These are phyloP conservation scores for Barbatosphaeria neglecta DNA, from an alignment of 495 filamentous ascomycete genomes.

Conservation along the genomic window DNA sequence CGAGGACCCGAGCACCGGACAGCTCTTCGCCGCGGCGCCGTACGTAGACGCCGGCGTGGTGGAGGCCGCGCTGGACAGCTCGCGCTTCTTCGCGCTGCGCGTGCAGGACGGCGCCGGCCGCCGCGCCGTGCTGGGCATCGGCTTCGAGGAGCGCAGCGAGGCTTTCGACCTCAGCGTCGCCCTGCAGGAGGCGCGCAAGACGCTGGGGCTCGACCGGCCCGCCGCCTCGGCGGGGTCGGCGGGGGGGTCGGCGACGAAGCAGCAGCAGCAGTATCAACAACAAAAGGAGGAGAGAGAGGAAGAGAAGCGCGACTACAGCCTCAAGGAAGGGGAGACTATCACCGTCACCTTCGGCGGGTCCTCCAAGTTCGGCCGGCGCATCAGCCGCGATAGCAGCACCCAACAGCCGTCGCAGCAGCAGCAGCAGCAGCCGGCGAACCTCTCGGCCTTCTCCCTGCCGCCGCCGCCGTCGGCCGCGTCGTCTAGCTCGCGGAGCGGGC, in stretches of 20 bases:
- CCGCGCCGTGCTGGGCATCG: conserved; percentile 69
- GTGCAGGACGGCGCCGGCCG: conserved; percentile 55
- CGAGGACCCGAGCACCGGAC: conserved; percentile 56
- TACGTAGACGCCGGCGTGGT: conserved; percentile 49
- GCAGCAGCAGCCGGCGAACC: conserved; percentile 7
- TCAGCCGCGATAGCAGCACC: too few species aligned
- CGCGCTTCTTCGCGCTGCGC: conserved; percentile 69
- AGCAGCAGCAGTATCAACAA: conserved; percentile 11
- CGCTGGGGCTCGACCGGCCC: conserved; percentile 30
- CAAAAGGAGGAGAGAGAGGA: conserved; percentile 20
- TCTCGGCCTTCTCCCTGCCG: conserved; percentile 40
- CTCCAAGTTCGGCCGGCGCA: conserved; percentile 32
- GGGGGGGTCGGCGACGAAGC: too few species aligned
- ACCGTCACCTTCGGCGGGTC: conserved; percentile 60
- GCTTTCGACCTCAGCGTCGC: conserved; percentile 74
- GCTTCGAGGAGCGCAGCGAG: conserved; percentile 73
- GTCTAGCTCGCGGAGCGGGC: conserved; percentile 12
- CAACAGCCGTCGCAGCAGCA: conserved; percentile 25
- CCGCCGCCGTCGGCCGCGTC: conserved; percentile 28
- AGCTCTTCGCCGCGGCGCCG: conserved; percentile 69
- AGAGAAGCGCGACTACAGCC: conserved; percentile 57
- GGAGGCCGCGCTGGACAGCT: conserved; percentile 60
- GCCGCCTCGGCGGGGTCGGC: conserved; percentile 3
- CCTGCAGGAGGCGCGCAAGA: conserved; percentile 59
- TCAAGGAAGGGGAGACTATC: conserved; percentile 81